Percentiles rank a stretch among this genome's conserved stretches.
These are phyloP conservation scores for Neoscytalidium dimidiatum DNA, from an alignment of 2,329 filamentous ascomycete species.

Conservation along the genomic window DNA sequence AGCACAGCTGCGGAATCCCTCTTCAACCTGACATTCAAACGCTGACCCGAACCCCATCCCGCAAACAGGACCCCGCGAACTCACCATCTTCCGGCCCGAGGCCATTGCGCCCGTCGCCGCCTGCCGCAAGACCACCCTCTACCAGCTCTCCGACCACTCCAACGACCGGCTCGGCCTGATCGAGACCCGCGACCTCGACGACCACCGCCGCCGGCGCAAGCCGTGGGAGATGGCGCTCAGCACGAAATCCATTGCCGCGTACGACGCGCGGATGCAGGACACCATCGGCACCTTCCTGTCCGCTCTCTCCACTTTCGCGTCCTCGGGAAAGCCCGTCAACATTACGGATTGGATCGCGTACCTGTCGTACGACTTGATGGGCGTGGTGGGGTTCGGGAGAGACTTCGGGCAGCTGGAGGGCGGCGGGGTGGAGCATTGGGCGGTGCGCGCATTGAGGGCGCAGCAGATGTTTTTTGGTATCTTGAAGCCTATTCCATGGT, in stretches of 20 bases:
- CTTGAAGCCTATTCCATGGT: slow-evolving; percentile 11
- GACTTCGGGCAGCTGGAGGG: slow-evolving; percentile 44
- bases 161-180: slow-evolving; percentile 30
- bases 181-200: slow-evolving; percentile 30
- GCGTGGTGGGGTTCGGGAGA: slow-evolving; percentile 46
- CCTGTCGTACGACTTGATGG: slow-evolving; percentile 53
- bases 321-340: slow-evolving; percentile 33
- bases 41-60: slow-evolving; percentile 29
- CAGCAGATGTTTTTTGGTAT: neutral
- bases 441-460: slow-evolving; percentile 42
- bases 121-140: slow-evolving; percentile 3
- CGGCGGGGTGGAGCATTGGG: slow-evolving; percentile 43
- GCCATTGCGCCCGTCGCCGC: neutral
- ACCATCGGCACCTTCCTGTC: neutral
- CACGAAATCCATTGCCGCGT: slow-evolving; percentile 21
- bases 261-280: neutral
- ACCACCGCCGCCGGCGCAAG: slow-evolving; percentile 34
- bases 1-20: neutral
- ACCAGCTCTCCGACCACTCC: slow-evolving; percentile 14
- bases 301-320: slow-evolving; percentile 37
- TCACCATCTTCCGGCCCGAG: neutral
- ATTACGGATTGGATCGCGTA: slow-evolving; percentile 40
- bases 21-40: neutral
- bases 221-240: slow-evolving; percentile 38
- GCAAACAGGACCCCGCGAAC: slow-evolving; percentile 25